Conservation (phyloP, 1,284 basidiomycete genomes). For the Ustilago cynodontis region DNA sequence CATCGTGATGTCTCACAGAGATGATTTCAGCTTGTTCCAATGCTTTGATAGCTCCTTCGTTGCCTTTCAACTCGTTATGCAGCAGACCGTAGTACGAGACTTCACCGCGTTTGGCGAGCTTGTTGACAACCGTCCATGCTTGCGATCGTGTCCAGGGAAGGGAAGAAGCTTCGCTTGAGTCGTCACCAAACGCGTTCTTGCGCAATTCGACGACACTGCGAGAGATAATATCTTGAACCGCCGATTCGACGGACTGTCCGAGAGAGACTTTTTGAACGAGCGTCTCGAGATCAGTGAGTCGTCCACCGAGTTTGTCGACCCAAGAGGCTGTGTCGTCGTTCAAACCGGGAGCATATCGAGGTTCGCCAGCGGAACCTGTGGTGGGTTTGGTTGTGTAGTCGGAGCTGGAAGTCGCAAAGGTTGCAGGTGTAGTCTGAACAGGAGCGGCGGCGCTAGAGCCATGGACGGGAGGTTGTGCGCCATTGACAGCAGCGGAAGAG, state of each 20-base stretch:
- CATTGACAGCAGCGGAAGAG: neutral
- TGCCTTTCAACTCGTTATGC: conserved; percentile 89
- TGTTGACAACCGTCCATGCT: conserved; percentile 85
- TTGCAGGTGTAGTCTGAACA: neutral
- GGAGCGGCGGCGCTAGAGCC: conserved; percentile 5
- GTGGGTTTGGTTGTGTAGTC: neutral
- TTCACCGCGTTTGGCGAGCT: conserved; percentile 79
- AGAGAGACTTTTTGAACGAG: conserved; percentile 61
- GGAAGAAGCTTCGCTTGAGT: conserved; percentile 82
- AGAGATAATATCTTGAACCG: conserved; percentile 72
- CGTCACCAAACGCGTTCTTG: conserved; percentile 93
- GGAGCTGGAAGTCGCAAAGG: conserved; percentile 10
- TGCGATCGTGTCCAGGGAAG: conserved; percentile 88
- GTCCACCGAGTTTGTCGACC: conserved; percentile 66
- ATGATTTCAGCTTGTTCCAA: conserved; percentile 94
- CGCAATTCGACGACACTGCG: conserved; percentile 84
- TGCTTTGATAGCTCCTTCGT: conserved; percentile 82
- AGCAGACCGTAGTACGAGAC: conserved; percentile 86
- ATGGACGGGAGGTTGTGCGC: conserved; percentile 8
- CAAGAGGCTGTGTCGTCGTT: conserved; percentile 54
- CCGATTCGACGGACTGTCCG: conserved; percentile 57
- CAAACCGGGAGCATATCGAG: conserved; percentile 24
- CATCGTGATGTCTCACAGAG: conserved; percentile 80
- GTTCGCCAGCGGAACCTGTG: neutral
- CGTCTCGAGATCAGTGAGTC: conserved; percentile 64